Evolutionary conservation across 805 yeast species (phyloP), one percentile per base, ranked within the genome.

Genomic region (Ogataea neopini): DNA sequence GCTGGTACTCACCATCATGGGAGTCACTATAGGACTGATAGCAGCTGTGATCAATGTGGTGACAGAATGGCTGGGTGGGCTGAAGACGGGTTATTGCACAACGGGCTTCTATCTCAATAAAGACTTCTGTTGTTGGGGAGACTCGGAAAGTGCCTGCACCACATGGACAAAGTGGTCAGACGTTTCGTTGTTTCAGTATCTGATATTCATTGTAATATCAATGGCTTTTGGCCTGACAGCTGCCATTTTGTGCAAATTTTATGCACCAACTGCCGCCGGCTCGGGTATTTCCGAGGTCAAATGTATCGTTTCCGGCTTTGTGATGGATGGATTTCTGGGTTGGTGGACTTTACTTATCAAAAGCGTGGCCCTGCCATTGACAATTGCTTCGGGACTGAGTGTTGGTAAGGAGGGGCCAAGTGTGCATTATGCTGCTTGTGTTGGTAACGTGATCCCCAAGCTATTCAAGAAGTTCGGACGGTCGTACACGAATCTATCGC

Each of bases 331-430:
- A 3, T 94, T 92, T 58, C 73, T 94, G 44, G 86, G 84, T 22
- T 75, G 83, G 67, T 71, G 76, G 62, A 90, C 97, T 0, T 70
- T 92, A 19, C 53, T 80, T 1, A 81, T 92, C 45, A 94, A 94
- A 56, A 77, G 89, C 43, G 62, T 89, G 8, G 88, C 95, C 0
- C 69, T 94, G 36, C 99, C 99, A 0, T 70, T 94, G 50, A 88
- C 96, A 0, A 94, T 94, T 59, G 91, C 96, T 0, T 84, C 97
- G 1, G 99, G 99, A 0, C 67, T 94, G 32, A 86, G 92, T 56
- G 86, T 94, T 5, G 99, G 99, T 18, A 94, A 94, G 67, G 99
- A 94, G 63, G 99, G 99, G 0, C 99, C 99, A 1, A 83, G 92
- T 58, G 99, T 94, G 10, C 99, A 94, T 67, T 94, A 92, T 66